These are phyloP conservation scores for Beta macrorhiza DNA, from an alignment of 179 eudicot species.

Conservation along the genomic window DNA sequence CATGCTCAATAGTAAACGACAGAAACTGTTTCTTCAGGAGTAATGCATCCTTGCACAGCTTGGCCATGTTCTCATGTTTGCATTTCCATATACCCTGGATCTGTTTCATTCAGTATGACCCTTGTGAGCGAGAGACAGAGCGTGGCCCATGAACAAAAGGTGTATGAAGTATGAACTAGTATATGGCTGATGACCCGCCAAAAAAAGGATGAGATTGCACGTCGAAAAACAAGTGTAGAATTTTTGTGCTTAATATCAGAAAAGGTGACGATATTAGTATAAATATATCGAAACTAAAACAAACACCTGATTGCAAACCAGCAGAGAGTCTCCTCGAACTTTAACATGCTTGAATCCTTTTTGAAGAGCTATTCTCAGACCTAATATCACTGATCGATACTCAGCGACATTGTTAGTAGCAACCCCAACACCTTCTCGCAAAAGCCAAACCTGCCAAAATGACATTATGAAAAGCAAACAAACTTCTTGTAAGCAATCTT, in stretches of 20 bases:
- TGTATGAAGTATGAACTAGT: neutral
- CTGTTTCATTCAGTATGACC: constrained; percentile 36
- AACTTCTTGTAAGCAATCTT: neutral
- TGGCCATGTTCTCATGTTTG: constrained; percentile 75
- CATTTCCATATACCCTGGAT: constrained; percentile 76
- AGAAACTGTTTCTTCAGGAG: constrained; percentile 59
- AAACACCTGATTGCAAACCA: constrained; percentile 75
- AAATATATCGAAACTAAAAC: neutral
- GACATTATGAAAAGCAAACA: neutral
- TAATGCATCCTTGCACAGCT: constrained; percentile 68
- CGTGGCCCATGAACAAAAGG: neutral
- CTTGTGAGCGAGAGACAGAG: neutral
- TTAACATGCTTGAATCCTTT: constrained; percentile 65
- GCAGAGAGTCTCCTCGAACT: constrained; percentile 80
- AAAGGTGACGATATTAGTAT: neutral
- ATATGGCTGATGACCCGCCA: neutral
- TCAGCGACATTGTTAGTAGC: constrained; percentile 93
- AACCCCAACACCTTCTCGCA: constrained; percentile 87
- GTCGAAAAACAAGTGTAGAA: neutral
- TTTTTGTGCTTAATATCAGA: neutral
- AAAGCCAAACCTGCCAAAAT: constrained; percentile 51
- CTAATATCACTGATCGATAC: constrained; percentile 77
- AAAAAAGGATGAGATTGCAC: neutral
- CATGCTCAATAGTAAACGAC: constrained; percentile 70
- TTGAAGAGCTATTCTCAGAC: constrained; percentile 62